phyloP scores from a whole-genome alignment of 75 land plant species.

The Pinus taeda region DNA sequence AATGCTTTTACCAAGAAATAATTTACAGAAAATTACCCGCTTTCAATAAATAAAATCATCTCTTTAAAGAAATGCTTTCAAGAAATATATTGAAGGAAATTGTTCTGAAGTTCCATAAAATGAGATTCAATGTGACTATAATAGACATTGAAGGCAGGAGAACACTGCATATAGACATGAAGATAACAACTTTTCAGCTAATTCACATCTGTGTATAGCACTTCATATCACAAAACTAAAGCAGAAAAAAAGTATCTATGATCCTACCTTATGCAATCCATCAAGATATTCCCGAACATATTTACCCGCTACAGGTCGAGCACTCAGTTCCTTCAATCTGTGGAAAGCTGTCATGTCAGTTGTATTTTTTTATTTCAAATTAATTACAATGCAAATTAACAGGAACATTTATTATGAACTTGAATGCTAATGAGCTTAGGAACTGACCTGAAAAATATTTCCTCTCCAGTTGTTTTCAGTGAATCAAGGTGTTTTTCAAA shows the following conservation, averaged over 20 bases:
- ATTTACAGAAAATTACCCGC: no score
- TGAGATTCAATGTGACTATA: neutral
- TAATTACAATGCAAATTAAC: neutral
- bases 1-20: no score
- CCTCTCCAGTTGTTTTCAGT: slow-evolving; percentile 69
- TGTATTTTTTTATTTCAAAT: neutral
- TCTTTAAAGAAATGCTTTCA: neutral
- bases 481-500: slow-evolving; percentile 61
- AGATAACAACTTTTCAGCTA: neutral
- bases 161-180: neutral
- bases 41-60: neutral
- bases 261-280: slow-evolving; percentile 47
- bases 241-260: neutral
- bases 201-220: neutral
- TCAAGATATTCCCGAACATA: slow-evolving; percentile 41
- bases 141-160: neutral
- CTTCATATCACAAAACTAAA: neutral
- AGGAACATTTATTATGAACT: neutral
- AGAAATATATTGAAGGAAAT: neutral
- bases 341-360: neutral
- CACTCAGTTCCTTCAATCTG: slow-evolving; percentile 64
- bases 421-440: neutral
- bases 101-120: neutral
- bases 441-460: slow-evolving; percentile 77
- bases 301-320: slow-evolving; percentile 63